Conservation (phyloP, 2,329 filamentous ascomycete genomes). For the Teratosphaeria pseudoeucalypti region DNA sequence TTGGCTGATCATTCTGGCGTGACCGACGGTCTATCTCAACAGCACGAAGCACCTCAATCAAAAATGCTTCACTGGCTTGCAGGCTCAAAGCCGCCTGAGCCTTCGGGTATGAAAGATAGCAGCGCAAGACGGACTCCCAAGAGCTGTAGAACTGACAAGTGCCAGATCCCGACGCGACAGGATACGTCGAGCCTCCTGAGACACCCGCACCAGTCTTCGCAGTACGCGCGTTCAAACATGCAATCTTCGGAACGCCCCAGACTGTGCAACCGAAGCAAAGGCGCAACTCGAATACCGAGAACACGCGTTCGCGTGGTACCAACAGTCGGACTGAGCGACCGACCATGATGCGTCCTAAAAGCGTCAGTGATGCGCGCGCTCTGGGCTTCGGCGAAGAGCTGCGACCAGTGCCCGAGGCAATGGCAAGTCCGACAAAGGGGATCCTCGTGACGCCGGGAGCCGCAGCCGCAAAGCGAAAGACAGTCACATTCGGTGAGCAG, state of each 20-base stretch:
- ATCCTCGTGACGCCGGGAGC: conserved; percentile 56
- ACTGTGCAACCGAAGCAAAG: conserved; percentile 30
- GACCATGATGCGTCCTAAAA: conserved; percentile 18
- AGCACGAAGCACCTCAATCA: neutral
- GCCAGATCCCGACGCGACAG: conserved; percentile 27
- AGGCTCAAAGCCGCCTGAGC: conserved; percentile 18
- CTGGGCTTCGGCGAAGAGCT: conserved; percentile 8
- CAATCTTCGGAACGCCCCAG: conserved; percentile 53
- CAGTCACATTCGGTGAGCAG: conserved; percentile 49
- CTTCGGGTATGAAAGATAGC: neutral
- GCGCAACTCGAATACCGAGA: conserved; percentile 21
- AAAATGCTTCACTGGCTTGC: conserved; percentile 27
- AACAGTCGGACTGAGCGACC: conserved; percentile 13
- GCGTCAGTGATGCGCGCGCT: conserved; percentile 16
- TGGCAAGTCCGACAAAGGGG: conserved; percentile 46
- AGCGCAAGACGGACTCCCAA: neutral
- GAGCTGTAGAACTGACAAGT: neutral
- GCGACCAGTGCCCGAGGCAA: conserved; percentile 13
- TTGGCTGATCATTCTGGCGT: neutral
- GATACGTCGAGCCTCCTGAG: conserved; percentile 46
- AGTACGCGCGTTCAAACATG: conserved; percentile 55
- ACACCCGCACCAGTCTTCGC: conserved; percentile 59
- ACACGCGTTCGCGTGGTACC: conserved; percentile 9
- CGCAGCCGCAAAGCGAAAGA: conserved; percentile 46
- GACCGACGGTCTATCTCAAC: neutral